phyloP scores from a whole-genome alignment of 1,284 basidiomycete genomes.

The Pseudozyma sp. region DNA sequence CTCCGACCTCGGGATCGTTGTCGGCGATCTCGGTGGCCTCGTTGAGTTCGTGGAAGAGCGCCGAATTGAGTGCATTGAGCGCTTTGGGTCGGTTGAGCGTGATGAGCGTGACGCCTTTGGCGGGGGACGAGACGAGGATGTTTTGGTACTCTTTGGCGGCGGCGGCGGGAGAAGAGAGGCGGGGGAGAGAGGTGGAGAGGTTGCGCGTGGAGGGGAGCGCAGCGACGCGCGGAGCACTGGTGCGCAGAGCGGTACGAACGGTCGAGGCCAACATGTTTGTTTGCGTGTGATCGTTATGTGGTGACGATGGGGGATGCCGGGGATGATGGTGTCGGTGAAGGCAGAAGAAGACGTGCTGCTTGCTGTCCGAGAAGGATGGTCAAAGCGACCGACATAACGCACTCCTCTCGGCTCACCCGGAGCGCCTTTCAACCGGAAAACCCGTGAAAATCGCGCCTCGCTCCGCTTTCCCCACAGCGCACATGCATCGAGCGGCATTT shows the following conservation, averaged over 20 bases:
- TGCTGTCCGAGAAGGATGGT: slow-evolving; percentile 9
- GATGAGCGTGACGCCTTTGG: slow-evolving; percentile 83
- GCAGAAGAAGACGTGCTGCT: background rate
- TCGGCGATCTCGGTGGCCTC: slow-evolving; percentile 82
- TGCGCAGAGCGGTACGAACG: slow-evolving; percentile 43
- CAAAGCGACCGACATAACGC: slow-evolving; percentile 19
- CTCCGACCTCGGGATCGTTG: slow-evolving; percentile 71
- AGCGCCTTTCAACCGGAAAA: slow-evolving; percentile 33
- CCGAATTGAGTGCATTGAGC: slow-evolving; percentile 76
- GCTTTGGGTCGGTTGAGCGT: slow-evolving; percentile 96
- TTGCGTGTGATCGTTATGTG: background rate
- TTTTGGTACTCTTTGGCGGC: slow-evolving; percentile 72
- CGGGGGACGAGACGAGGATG: slow-evolving; percentile 80
- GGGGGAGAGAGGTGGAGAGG: slow-evolving; percentile 56
- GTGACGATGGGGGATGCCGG: background rate
- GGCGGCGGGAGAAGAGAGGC: slow-evolving; percentile 28
- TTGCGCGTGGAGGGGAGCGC: slow-evolving; percentile 30
- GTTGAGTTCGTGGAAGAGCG: slow-evolving; percentile 77
- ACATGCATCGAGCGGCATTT: too few relatives aligned
- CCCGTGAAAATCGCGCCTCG: slow-evolving; percentile 36
- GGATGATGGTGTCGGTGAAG: background rate
- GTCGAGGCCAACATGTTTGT: slow-evolving; percentile 38
- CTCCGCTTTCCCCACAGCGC: background rate
- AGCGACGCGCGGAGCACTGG: slow-evolving; percentile 22
- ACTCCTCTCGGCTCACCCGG: slow-evolving; percentile 25